phyloP scores from a whole-genome alignment of 208 protist genomes.

The Trypanosoma melophagium region DNA sequence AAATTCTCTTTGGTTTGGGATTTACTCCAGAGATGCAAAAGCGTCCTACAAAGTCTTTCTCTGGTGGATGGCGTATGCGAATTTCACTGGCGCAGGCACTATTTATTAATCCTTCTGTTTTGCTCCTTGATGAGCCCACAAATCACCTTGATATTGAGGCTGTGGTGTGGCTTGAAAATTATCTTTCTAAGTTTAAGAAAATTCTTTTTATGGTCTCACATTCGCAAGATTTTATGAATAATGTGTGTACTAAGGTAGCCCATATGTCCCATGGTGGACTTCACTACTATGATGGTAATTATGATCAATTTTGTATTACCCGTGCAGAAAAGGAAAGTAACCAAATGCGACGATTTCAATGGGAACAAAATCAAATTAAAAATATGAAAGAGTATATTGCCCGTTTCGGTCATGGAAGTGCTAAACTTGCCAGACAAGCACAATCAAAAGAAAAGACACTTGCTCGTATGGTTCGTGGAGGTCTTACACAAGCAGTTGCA shows the following conservation, averaged over 20 bases:
- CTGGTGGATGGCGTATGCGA: conserved; percentile 98
- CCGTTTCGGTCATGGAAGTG: conserved; percentile 93
- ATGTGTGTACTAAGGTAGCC: conserved; percentile 97
- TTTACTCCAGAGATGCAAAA: conserved; percentile 89
- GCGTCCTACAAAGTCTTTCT: conserved; percentile 81
- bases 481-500: conserved; percentile 91
- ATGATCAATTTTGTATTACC: conserved; percentile 94
- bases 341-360: conserved; percentile 95
- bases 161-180: conserved; percentile 96
- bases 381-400: conserved; percentile 97
- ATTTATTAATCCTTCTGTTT: conserved; percentile 92
- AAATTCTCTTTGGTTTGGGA: conserved; percentile 95
- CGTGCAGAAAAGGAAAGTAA: conserved; percentile 93
- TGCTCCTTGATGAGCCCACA: conserved; percentile 98
- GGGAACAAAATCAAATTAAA: conserved; percentile 97
- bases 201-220: conserved; percentile 96
- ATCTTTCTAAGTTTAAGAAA: conserved; percentile 92
- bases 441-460: conserved; percentile 95
- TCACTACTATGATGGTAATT: conserved; percentile 94
- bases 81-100: conserved; percentile 95
- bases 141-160: conserved; percentile 97
- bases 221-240: conserved; percentile 97
- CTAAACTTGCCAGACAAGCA: conserved; percentile 94
- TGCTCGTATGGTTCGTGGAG: conserved; percentile 92
- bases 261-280: conserved; percentile 90